phyloP scores from a whole-genome alignment of 208 protist genomes.

The Endotrypanum monterogeii region DNA sequence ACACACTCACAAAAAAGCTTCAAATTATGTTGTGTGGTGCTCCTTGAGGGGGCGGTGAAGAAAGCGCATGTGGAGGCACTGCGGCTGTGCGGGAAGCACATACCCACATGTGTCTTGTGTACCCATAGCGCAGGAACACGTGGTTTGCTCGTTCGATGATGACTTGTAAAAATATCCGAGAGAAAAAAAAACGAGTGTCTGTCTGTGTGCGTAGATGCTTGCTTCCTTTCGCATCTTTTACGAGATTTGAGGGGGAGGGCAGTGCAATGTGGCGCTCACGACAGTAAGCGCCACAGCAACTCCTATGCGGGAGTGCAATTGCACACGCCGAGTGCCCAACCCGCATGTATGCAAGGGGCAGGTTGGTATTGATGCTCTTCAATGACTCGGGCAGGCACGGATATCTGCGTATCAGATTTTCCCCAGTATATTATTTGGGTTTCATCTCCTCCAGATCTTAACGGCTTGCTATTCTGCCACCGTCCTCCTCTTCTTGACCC shows the following conservation, averaged over 20 bases:
- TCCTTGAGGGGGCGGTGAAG: no score
- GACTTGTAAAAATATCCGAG: neutral
- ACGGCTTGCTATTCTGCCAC: no score
- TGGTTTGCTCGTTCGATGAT: neutral
- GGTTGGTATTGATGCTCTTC: neutral
- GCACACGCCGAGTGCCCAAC: neutral
- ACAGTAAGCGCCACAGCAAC: neutral
- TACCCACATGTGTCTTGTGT: neutral
- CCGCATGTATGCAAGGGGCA: neutral
- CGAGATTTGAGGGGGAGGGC: neutral
- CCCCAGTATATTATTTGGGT: no score
- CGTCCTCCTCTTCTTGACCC: neutral
- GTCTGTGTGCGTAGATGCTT: conserved; percentile 16
- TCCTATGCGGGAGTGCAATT: neutral
- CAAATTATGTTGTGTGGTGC: no score
- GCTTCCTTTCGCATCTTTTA: neutral
- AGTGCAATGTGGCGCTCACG: no score
- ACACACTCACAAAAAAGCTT: no score
- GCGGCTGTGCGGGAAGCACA: no score
- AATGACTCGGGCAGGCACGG: neutral
- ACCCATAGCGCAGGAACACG: neutral
- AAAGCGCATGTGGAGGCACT: no score
- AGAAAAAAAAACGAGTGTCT: neutral
- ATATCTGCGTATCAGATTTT: neutral
- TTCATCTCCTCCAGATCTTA: no score